These are phyloP conservation scores for Fusarium clavum DNA, from an alignment of 2,329 filamentous ascomycete genomes.

Conservation along the genomic window DNA sequence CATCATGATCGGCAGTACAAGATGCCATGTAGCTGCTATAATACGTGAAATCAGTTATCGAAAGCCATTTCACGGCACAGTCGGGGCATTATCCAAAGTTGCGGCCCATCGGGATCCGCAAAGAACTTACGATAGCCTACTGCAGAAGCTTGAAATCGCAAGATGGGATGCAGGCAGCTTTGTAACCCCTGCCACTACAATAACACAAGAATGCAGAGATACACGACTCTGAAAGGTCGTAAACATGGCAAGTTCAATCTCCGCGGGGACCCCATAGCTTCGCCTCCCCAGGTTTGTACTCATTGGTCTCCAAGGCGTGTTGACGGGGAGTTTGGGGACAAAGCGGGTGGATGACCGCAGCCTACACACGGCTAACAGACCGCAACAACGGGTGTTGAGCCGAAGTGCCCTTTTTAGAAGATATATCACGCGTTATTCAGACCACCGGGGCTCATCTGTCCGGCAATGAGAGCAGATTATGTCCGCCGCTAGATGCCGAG, in stretches of 20 bases:
- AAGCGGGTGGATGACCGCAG: slow-evolving; percentile 3
- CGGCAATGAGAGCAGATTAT: neutral
- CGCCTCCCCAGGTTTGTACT: slow-evolving; percentile 11
- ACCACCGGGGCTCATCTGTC: slow-evolving; percentile 7
- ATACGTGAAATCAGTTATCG: neutral
- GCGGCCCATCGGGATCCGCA: slow-evolving; percentile 4
- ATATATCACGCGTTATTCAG: slow-evolving; percentile 38
- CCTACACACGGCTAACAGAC: slow-evolving; percentile 3
- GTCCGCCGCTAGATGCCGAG: slow-evolving; percentile 38
- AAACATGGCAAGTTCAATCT: neutral
- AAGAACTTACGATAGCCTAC: slow-evolving; percentile 12
- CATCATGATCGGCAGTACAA: slow-evolving; percentile 9
- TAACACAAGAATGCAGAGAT: neutral
- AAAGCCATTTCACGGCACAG: neutral
- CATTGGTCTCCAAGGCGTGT: neutral
- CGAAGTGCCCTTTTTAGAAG: slow-evolving; percentile 8
- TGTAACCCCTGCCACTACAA: neutral
- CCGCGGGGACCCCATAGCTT: slow-evolving; percentile 27
- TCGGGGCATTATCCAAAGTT: slow-evolving; percentile 1
- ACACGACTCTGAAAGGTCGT: neutral
- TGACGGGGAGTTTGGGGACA: slow-evolving; percentile 11
- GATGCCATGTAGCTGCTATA: neutral
- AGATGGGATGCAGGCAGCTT: neutral
- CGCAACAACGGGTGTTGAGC: slow-evolving; percentile 9
- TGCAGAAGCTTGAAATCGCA: neutral